A percentile compares a stretch with the other conserved stretches of the same genome.
Conservation (phyloP, 2,329 filamentous ascomycete genomes). For the Aspergillus sp. region DNA sequence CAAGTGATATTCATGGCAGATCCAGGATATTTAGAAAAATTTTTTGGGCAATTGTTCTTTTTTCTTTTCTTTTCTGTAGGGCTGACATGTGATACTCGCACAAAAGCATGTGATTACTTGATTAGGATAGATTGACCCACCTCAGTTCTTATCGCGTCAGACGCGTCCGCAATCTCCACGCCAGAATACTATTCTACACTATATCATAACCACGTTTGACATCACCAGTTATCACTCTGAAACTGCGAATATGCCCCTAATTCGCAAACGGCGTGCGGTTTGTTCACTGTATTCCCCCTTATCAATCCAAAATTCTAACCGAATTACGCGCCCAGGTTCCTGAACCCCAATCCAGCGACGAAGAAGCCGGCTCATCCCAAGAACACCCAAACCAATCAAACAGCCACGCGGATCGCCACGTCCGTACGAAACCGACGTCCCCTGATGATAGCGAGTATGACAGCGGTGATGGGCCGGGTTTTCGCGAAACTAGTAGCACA, state of each 20-base stretch:
- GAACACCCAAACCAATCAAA: constrained; percentile 2
- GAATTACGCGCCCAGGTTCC: not conserved
- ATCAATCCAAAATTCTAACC: not conserved
- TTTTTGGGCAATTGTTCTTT: not conserved
- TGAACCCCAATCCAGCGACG: constrained; percentile 10
- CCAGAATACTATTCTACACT: constrained; percentile 1
- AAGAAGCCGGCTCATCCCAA: constrained; percentile 4
- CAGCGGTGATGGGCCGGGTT: constrained; percentile 16
- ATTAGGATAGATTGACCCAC: constrained; percentile 21
- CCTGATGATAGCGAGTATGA: constrained; percentile 7
- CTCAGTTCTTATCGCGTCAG: constrained; percentile 18
- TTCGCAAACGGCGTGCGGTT: constrained; percentile 34
- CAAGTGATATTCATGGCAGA: too few species aligned
- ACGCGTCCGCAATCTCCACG: constrained; percentile 17
- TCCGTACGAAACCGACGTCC: not conserved
- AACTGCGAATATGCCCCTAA: constrained; percentile 24
- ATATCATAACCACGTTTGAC: not conserved
- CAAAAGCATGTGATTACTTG: constrained; percentile 10
- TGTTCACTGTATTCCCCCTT: not conserved
- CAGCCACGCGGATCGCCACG: not conserved
- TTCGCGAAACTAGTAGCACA: constrained; percentile 28
- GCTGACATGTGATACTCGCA: constrained; percentile 11
- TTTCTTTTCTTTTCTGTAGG: not conserved
- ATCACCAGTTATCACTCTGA: not conserved
- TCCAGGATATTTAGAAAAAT: not conserved